Evolutionary conservation across 345 rosid genomes (phyloP), one percentile per base, ranked within the genome.

Genomic region (Pseudoturritis turrita): DNA sequence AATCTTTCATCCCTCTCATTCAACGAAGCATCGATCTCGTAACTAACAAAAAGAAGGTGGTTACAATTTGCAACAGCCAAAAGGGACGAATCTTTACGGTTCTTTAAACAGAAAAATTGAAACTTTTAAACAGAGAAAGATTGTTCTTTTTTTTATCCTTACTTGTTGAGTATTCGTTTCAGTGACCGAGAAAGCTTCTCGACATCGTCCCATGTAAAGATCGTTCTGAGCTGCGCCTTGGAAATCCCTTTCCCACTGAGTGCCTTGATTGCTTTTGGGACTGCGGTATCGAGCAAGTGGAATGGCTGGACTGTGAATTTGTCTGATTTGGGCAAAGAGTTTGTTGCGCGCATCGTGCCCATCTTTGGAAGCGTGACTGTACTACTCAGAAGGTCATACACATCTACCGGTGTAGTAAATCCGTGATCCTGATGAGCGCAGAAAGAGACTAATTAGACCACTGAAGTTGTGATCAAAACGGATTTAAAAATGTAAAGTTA

Each of bases 111-210:
- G 25, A 65, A 44, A 53, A n/a, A 9, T 19, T 51, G 11, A 15
- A 22, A 22, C 45, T 40, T 69, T 8, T 15, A 61, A 9, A 35
- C 4, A 0, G 26, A 59, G 33, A 62, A 39, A 19, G 46, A 64
- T 52, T 15, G 58, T 39, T n/a, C n/a, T n/a, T 39, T 45, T 23
- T 5, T 31, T 29, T 31, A 47, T 25, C 65, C 97, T 84, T 84
- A 89, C 99, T 74, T 91, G 77, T 80, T 21, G 23, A 95, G 80
- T 68, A 95, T 87, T 11, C 53, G 78, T 80, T 79, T 81, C 57
- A 88, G 52, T 5, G 74, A 28, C 31, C 45, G 77, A 10, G 86
- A 82, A 52, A 91, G 85, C 61, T 72, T 80, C 55, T 41, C 69
- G 40, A 95, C 79, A 70, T 91, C 87, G 49, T 82, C 52, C 67